Base-by-base conservation (phyloP, 108 stramenopile species). In the Cyclotella atomus region DNA sequence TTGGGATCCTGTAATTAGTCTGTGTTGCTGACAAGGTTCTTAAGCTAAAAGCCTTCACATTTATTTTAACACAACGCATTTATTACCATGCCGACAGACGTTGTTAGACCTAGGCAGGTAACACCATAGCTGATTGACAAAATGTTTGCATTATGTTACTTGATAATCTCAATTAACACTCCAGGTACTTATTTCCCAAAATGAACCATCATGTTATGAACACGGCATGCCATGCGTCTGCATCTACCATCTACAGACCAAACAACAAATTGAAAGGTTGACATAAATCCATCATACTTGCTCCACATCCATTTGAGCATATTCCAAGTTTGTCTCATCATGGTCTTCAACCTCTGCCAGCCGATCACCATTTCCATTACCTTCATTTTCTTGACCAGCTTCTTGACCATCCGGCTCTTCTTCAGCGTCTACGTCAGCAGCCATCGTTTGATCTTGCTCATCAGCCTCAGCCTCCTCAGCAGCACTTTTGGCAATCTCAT, bases 11-110 rank as follows among this genome's bases (percentile, higher is more conserved):
- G 56, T 59, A 33, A 61, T 57, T 36, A 61, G 36, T 41, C 23
- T 61, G 16, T 56, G 55, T 56, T 56, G 29, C 55, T 12, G 55
- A 56, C 23, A 61, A 36, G 60, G 60, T 61, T 41, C 60, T 61
- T 61, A 61, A 61, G 60, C 60, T 61, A 61, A 41, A 36, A 16
- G 34, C 36, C 60, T 36, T 61, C 16, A 36, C 28, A 19, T 61
- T 41, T 41, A 41, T 41, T 41, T 41, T 41, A n/a, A n/a, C n/a
- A n/a, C n/a, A n/a, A n/a, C n/a, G n/a, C n/a, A n/a, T n/a, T n/a
- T n/a, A n/a, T n/a, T n/a, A n/a, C n/a, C n/a, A n/a, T n/a, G n/a
- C n/a, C n/a, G n/a, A n/a, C n/a, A n/a, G n/a, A n/a, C n/a, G n/a
- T n/a, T n/a, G n/a, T n/a, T n/a, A n/a, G n/a, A n/a, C n/a, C n/a